Evolutionary conservation across 441 rosid species (phyloP).

Genomic region (Populus tomentosa): DNA sequence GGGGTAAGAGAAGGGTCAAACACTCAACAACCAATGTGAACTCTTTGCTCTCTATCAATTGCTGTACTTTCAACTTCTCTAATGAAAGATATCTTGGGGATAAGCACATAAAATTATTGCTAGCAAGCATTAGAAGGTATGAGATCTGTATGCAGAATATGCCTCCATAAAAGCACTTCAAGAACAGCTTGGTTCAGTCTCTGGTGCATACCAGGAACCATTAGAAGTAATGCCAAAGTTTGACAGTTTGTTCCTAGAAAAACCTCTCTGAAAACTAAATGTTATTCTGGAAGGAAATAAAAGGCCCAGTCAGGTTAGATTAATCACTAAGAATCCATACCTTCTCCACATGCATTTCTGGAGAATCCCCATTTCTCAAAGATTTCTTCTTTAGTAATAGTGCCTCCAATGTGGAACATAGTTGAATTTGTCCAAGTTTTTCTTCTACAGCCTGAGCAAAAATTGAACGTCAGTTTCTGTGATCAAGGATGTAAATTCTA

Average conservation of each 20-base stretch:
- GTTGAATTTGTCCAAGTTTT: constrained; percentile 53
- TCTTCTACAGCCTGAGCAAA: constrained; percentile 60
- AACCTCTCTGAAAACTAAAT: not conserved
- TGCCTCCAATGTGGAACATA: constrained; percentile 58
- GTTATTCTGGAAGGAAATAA: not conserved
- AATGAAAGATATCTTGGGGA: not conserved
- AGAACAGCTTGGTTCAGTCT: not conserved
- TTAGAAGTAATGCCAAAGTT: not conserved
- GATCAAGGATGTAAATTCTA: not conserved
- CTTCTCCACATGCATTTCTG: constrained; percentile 58
- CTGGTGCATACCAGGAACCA: not conserved
- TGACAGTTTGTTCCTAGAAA: not conserved
- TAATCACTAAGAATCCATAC: constrained; percentile 30
- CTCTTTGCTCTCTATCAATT: not conserved
- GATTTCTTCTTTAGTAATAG: constrained; percentile 72
- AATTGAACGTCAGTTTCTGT: constrained; percentile 15
- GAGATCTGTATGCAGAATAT: not conserved
- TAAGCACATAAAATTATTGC: not conserved
- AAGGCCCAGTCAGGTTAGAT: not conserved
- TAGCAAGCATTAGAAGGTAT: not conserved
- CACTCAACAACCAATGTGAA: not conserved
- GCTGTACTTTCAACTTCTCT: not conserved
- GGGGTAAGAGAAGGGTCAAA: not conserved
- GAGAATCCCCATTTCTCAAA: constrained; percentile 59
- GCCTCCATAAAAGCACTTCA: not conserved